Base-by-base conservation (phyloP, 345 rosid genomes). In the Eucalyptus tenuipes region DNA sequence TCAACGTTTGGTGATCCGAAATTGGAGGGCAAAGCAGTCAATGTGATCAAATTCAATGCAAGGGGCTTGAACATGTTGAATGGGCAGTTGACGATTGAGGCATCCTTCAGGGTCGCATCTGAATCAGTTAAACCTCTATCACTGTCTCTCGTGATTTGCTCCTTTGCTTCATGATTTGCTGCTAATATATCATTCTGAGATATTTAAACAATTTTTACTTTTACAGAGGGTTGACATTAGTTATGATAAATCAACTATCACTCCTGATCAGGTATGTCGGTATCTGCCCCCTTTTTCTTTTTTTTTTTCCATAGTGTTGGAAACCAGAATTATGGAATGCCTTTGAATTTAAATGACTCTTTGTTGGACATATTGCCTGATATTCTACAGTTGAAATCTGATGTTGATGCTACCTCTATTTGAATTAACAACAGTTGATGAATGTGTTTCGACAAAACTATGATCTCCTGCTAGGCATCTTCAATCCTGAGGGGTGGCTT, bases 1-100 rank as follows among this genome's bases (percentile, higher is more conserved):
- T 90, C 57, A 25, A 86, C 85, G 6, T 92, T 92, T 90, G 80
- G 48, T 90, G 88, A 86, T 91, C 92, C 88, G 37, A 88, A 87
- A 92, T 93, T 93, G 91, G 94, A 96, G 99, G 96, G 97, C 79
- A 96, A 96, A 95, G 98, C 98, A 89, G 97, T 94, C 85, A 96
- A 96, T 88, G 94, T 96, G 91, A 95, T 97, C 87, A 93, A 95
- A 93, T 97, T 97, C 93, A 94, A 93, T 89, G 98, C 93, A 37
- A 93, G 95, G 75, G 99, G 98, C 86, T 75, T 96, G 91, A 96
- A 91, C 90, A 79, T 95, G 91, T 92, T 93, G 64, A 94, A 93
- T 55, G 99, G 99, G 88, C 91, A 96, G 90, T 95, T 97, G 55
- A 95, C 91, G 44, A 96, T 97, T 90, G 94, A 94, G 49, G 96